A percentile compares a stretch with the other conserved stretches of the same genome.
These are phyloP conservation scores for Aspergillus calidoustus DNA, from an alignment of 2,329 filamentous ascomycete species.

Conservation along the genomic window DNA sequence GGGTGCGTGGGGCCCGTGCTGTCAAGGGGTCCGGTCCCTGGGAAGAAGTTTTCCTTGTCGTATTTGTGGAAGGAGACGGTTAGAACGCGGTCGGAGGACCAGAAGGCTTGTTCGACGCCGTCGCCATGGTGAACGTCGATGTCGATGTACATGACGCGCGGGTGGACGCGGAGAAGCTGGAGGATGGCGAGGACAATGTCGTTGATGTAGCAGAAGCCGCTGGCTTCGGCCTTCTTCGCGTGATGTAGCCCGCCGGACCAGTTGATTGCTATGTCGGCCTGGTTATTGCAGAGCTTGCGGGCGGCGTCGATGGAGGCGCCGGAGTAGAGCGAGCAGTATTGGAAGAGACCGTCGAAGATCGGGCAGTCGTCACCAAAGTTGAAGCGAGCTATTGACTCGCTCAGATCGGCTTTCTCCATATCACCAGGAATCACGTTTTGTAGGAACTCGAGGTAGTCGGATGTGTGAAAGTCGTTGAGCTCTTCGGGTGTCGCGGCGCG, in stretches of 20 bases:
- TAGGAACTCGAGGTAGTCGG: slow-evolving; percentile 90
- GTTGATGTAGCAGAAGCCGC: slow-evolving; percentile 98
- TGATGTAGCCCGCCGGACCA: slow-evolving; percentile 98
- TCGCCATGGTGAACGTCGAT: slow-evolving; percentile 93
- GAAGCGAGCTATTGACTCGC: slow-evolving; percentile 66
- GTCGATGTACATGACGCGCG: slow-evolving; percentile 91
- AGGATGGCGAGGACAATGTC: slow-evolving; percentile 95
- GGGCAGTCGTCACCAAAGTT: slow-evolving; percentile 95
- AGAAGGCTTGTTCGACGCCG: slow-evolving; percentile 89
- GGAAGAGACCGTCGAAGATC: slow-evolving; percentile 92
- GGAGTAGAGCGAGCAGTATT: slow-evolving; percentile 92
- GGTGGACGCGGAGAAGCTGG: slow-evolving; percentile 78
- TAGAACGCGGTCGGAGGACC: slow-evolving; percentile 86
- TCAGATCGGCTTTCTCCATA: slow-evolving; percentile 66
- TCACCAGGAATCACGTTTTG: slow-evolving; percentile 72
- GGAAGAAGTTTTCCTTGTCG: slow-evolving; percentile 82
- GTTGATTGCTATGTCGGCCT: slow-evolving; percentile 95
- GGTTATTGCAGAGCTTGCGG: slow-evolving; percentile 80
- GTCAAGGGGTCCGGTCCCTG: slow-evolving; percentile 84
- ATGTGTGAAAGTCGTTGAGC: slow-evolving; percentile 81
- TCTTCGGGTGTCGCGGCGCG: slow-evolving; percentile 86
- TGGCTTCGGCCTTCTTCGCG: slow-evolving; percentile 90
- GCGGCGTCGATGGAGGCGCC: slow-evolving; percentile 91
- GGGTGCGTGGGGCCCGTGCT: slow-evolving; percentile 83
- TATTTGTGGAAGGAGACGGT: slow-evolving; percentile 98